Base-by-base conservation (phyloP, 106 monocot genomes). In the Dioscorea alata region DNA sequence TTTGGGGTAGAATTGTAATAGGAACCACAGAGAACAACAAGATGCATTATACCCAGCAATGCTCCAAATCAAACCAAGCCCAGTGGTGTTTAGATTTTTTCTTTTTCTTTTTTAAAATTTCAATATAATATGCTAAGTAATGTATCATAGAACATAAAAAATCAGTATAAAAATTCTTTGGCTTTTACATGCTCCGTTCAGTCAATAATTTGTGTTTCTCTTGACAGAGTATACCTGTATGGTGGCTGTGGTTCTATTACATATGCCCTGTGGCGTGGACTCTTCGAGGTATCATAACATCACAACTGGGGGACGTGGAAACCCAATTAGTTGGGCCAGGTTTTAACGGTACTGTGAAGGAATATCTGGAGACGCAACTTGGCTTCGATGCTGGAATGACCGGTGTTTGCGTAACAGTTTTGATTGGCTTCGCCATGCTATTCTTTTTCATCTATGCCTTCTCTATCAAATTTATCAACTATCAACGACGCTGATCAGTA, bases 191-290 rank as follows among this genome's bases (percentile, higher is more conserved):
- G 28, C 28, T 3, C 28, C 28, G 3, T 28, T 28, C 28, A 10
- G 4, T 42, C 9, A 10, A 6, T 10, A 42, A 42, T 42, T 72
- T 4, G 17, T 48, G 48, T 13, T 54, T 60, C 28, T 23, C 18
- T 20, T 49, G 13, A 18, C 80, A 85, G 81, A 70, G 24, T 4
- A 81, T 86, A 12, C 86, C 82, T 16, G 64, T 18, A 49, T 86
- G 82, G 82, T 82, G 82, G 82, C 65, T 72, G 19, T 82, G 82
- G 86, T 76, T 75, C 57, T 79, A 86, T 57, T 82, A 73, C 16
- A 62, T 75, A 16, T 69, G 70, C 35, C 86, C 82, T 0, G 48
- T 82, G 25, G 72, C 23, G 1, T 86, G 86, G 86, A 86, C 86
- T 12, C 49, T 86, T 1, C 65, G 73, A 9, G 86, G 86, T 54